Evolutionary conservation across 1,139 yeast species (phyloP).

Genomic region (Sugiyamaella grinbergsii): DNA sequence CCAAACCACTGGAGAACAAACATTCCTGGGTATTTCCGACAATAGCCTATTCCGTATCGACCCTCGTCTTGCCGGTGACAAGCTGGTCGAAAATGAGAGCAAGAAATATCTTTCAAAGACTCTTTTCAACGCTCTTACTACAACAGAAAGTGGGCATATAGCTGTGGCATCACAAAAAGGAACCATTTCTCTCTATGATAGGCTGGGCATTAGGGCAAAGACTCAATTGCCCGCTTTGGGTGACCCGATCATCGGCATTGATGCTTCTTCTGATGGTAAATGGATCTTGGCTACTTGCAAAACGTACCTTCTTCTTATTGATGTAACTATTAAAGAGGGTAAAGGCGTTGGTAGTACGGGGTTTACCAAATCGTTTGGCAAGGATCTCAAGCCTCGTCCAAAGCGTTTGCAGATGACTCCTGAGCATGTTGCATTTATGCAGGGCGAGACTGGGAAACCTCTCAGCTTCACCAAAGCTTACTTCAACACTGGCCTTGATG

Average conservation of each 20-base stretch:
- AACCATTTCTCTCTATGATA: conserved; percentile 71
- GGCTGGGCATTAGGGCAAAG: conserved; percentile 72
- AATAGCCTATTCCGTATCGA: conserved; percentile 73
- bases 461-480: conserved; percentile 69
- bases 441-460: conserved; percentile 52
- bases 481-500: conserved; percentile 67
- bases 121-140: conserved; percentile 60
- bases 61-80: conserved; percentile 66
- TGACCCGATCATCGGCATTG: conserved; percentile 65
- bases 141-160: conserved; percentile 71
- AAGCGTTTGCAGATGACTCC: conserved; percentile 67
- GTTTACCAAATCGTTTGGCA: conserved; percentile 64
- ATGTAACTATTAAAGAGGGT: conserved; percentile 63
- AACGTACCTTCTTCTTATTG: conserved; percentile 67
- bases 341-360: conserved; percentile 64
- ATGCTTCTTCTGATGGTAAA: conserved; percentile 75
- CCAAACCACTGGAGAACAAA: conserved; percentile 71
- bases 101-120: conserved; percentile 56
- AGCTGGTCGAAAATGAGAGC: conserved; percentile 57
- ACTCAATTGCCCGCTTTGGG: conserved; percentile 81
- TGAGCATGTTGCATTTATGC: conserved; percentile 70
- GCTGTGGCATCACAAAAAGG: conserved; percentile 80
- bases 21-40: conserved; percentile 67
- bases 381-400: conserved; percentile 68
- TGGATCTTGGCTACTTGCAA: conserved; percentile 82